These are phyloP conservation scores for Geotrichum reessii DNA, from an alignment of 1,139 yeast species.

Conservation along the genomic window DNA sequence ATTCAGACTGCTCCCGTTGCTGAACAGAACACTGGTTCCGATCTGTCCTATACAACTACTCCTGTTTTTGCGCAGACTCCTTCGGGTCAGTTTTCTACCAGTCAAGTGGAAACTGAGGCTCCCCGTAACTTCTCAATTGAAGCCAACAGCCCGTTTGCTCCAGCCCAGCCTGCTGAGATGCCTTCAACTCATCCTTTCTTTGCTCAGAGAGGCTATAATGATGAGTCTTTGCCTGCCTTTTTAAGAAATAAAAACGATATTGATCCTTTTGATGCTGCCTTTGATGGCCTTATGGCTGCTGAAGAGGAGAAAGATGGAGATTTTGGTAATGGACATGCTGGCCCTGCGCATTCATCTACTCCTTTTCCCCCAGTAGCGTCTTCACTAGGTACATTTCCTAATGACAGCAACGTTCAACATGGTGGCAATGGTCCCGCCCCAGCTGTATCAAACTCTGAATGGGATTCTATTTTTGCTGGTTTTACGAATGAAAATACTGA, in stretches of 20 bases:
- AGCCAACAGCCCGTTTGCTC: background rate
- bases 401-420: background rate
- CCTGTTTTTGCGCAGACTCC: slow-evolving; percentile 2
- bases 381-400: background rate
- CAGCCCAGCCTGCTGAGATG: background rate
- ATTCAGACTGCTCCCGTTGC: background rate
- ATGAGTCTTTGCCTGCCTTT: background rate
- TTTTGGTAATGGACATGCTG: background rate
- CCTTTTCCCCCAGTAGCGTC: background rate
- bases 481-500: slow-evolving; percentile 34
- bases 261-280: slow-evolving; percentile 4
- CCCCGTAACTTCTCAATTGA: background rate
- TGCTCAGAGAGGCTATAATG: background rate
- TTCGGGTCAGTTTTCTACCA: background rate
- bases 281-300: slow-evolving; percentile 3
- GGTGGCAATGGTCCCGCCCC: slow-evolving; percentile 3
- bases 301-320: slow-evolving; percentile 6
- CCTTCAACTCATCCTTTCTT: background rate
- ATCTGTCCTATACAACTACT: slow-evolving; percentile 2
- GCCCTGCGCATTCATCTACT: background rate
- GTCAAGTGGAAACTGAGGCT: background rate
- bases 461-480: slow-evolving; percentile 93
- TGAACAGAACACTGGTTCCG: background rate
- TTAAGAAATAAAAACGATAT: background rate
- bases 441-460: slow-evolving; percentile 50